Base-by-base conservation (phyloP, 441 rosid species). In the Brassica balearica region DNA sequence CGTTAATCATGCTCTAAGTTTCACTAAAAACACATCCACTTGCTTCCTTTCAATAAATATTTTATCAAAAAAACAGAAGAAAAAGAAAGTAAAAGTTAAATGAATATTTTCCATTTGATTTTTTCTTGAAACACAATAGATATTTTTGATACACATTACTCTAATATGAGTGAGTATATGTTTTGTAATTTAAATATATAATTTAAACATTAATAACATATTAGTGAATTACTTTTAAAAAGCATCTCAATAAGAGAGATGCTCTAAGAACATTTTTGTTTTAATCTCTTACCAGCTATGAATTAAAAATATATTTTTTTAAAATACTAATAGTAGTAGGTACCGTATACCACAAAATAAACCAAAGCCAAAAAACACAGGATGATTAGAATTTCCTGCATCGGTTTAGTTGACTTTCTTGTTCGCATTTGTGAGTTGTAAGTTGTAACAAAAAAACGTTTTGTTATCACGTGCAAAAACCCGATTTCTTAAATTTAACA, bases 401-500 rank as follows among this genome's bases (percentile, higher is more conserved):
- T 19, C 62, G 62, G 5, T 29, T 29, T 59, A 68, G 74, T 68
- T 60, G 79, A 68, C 53, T 12, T 60, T 68, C 62, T 61, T 25
- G 23, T 29, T 60, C 25, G 22, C 12, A 29, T 60, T 75, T 20
- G 17, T 67, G 67, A 58, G 78, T 29, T 75, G 72, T 38, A 69
- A 27, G 36, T n/a, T 23, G 63, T 48, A 5, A 34, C 75, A 5
- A 11, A 51, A 1, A 1, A 1, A 1, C 23, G 7, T 22, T 15
- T 19, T 56, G 62, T 56, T 12, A 65, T 41, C 53, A 36, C 36
- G 65, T 63, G 70, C 70, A 38, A 53, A 53, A 3, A 27, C 11
- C 72, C 15, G 19, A 19, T 41, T 71, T 25, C 22, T 29, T 3
- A 12, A 5, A 8, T 55, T n/a, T 65, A 5, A 17, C 8, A 5